These are phyloP conservation scores for Dothistroma pini DNA, from an alignment of 2,329 filamentous ascomycete species.

Conservation along the genomic window DNA sequence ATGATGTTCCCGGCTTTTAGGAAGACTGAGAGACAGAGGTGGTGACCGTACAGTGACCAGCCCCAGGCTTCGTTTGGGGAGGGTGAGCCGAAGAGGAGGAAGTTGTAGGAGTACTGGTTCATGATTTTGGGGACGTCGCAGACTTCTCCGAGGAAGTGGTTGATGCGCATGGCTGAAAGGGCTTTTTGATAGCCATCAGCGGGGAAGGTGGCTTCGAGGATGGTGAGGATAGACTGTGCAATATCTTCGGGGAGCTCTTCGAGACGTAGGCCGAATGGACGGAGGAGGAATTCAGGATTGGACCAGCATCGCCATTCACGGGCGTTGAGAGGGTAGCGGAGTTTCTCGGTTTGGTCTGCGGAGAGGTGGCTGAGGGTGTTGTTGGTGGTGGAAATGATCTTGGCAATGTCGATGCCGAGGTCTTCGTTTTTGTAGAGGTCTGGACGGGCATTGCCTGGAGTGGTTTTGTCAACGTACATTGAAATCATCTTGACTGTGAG, in stretches of 20 bases:
- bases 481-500: neutral
- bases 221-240: conserved; percentile 50
- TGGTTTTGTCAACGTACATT: neutral
- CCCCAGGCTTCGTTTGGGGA: conserved; percentile 62
- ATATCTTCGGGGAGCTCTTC: conserved; percentile 55
- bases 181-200: conserved; percentile 70
- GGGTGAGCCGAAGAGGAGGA: conserved; percentile 62
- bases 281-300: conserved; percentile 70
- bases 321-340: conserved; percentile 62
- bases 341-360: conserved; percentile 46
- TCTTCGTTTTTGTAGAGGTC: conserved; percentile 49
- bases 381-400: conserved; percentile 54
- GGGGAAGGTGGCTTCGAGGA: conserved; percentile 60
- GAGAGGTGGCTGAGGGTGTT: conserved; percentile 47
- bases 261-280: conserved; percentile 65
- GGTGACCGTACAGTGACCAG: conserved; percentile 73
- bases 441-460: conserved; percentile 23
- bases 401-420: conserved; percentile 58
- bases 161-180: conserved; percentile 66
- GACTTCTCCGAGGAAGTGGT: conserved; percentile 69
- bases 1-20: conserved; percentile 63
- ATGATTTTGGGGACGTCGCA: conserved; percentile 60
- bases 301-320: conserved; percentile 68
- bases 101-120: conserved; percentile 73
- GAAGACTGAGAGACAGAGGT: conserved; percentile 70